Conservation (phyloP, 768 basidiomycete species). For the Auriscalpium orientale region DNA sequence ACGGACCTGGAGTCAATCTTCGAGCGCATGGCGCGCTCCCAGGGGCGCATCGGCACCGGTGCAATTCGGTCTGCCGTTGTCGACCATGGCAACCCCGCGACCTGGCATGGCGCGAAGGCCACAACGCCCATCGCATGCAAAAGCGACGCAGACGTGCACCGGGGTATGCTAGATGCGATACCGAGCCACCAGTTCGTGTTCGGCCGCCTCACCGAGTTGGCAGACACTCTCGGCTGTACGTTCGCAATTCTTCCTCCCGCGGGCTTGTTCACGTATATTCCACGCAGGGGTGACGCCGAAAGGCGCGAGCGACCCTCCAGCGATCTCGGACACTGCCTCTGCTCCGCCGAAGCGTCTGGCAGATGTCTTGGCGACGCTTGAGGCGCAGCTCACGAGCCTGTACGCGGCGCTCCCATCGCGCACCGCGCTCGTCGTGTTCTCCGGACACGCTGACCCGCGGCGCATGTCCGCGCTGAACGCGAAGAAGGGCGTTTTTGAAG, state of each 20-base stretch:
- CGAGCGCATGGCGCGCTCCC: conserved; percentile 66
- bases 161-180: conserved; percentile 53
- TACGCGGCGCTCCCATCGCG: conserved; percentile 66
- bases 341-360: conserved; percentile 21
- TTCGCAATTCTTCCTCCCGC: conserved; percentile 9
- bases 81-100: conserved; percentile 76
- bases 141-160: conserved; percentile 70
- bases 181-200: conserved; percentile 75
- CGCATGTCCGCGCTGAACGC: conserved; percentile 67
- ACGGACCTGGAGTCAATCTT: conserved; percentile 84
- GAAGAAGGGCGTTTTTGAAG: conserved; percentile 68
- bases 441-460: conserved; percentile 85
- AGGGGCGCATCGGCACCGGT: conserved; percentile 28
- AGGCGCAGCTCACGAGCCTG: conserved; percentile 52
- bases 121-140: conserved; percentile 69
- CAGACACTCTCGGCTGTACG: conserved; percentile 79
- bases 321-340: conserved; percentile 1
- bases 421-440: conserved; percentile 80
- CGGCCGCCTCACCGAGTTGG: conserved; percentile 75
- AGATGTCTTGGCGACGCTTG: conserved; percentile 39
- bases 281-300: conserved; percentile 57
- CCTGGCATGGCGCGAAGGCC: conserved; percentile 83
- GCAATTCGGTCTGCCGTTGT: conserved; percentile 59
- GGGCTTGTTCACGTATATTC: not conserved
- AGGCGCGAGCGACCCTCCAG: conserved; percentile 28